A percentile compares a stretch with the other conserved stretches of the same genome.
phyloP scores from a whole-genome alignment of 805 yeast species.

The Yamadazyma akitaensis region DNA sequence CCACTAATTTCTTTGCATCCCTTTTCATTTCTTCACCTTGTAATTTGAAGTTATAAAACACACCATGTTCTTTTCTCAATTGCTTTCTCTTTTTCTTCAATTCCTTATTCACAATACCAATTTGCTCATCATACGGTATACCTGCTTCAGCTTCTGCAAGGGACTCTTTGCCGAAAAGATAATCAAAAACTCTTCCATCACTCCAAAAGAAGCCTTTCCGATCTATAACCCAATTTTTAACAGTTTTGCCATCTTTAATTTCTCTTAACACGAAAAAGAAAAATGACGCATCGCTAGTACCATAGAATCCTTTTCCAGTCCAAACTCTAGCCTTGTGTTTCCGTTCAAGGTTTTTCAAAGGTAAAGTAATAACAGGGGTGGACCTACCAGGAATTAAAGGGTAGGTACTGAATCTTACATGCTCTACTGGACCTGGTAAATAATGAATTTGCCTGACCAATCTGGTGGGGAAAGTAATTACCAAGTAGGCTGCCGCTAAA shows the following conservation, averaged over 20 bases:
- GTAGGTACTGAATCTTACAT: conserved; percentile 66
- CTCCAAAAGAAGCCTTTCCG: conserved; percentile 91
- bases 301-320: conserved; percentile 87
- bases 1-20: conserved; percentile 19
- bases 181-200: conserved; percentile 82
- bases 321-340: conserved; percentile 66
- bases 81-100: conserved; percentile 48
- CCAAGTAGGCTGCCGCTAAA: conserved; percentile 27
- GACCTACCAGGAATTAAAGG: conserved; percentile 74
- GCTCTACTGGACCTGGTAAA: conserved; percentile 58
- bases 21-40: conserved; percentile 30
- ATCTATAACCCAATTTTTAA: conserved; percentile 72
- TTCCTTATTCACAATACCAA: conserved; percentile 46
- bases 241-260: conserved; percentile 22
- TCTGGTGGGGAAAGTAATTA: conserved; percentile 56
- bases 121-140: conserved; percentile 56
- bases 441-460: conserved; percentile 75
- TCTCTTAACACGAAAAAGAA: conserved; percentile 75
- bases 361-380: conserved; percentile 70
- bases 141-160: conserved; percentile 76
- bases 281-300: conserved; percentile 70
- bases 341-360: conserved; percentile 52
- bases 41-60: conserved; percentile 56
- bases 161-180: conserved; percentile 75
- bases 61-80: conserved; percentile 53